A percentile compares a stretch with the other conserved stretches of the same genome.
phyloP scores from a whole-genome alignment of 2,329 filamentous ascomycete genomes.

The Epichloe bromicola region DNA sequence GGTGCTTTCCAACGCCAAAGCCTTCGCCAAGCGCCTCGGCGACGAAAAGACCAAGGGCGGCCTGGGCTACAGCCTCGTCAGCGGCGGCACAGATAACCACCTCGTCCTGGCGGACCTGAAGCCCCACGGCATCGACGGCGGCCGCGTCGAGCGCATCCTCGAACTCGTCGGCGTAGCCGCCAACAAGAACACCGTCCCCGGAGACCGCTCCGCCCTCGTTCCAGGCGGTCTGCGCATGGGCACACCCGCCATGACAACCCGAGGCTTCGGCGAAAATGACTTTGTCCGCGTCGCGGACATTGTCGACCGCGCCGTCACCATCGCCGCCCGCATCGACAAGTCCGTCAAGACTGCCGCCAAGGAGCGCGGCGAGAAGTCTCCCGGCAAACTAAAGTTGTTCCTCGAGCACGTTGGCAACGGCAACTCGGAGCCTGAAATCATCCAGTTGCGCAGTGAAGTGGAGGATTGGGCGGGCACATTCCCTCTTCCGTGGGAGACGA shows the following conservation, averaged over 20 bases:
- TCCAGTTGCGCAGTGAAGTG: conserved; percentile 62
- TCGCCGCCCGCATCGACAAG: conserved; percentile 65
- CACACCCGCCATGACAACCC: conserved; percentile 93
- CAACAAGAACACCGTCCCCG: conserved; percentile 98
- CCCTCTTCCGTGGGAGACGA: conserved; percentile 51
- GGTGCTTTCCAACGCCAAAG: conserved; percentile 82
- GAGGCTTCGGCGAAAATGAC: conserved; percentile 81
- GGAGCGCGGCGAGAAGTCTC: conserved; percentile 52
- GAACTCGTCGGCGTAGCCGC: conserved; percentile 92
- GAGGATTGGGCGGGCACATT: conserved; percentile 67
- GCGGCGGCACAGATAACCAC: conserved; percentile 94
- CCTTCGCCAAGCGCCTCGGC: conserved; percentile 58
- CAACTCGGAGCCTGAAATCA: conserved; percentile 55
- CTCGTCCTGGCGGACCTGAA: conserved; percentile 88
- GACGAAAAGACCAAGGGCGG: conserved; percentile 60
- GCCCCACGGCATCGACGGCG: conserved; percentile 75
- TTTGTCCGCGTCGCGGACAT: conserved; percentile 79
- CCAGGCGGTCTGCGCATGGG: conserved; percentile 90
- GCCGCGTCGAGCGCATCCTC: conserved; percentile 77
- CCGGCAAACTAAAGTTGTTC: conserved; percentile 53
- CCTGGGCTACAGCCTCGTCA: conserved; percentile 78
- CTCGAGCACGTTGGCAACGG: conserved; percentile 55
- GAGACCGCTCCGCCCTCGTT: conserved; percentile 84
- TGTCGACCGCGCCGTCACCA: conserved; percentile 69
- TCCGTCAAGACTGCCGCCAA: conserved; percentile 56